Percentiles rank a stretch among this genome's conserved stretches.
Evolutionary conservation across 2,329 filamentous ascomycete genomes (phyloP).

Genomic region (Cercospora berteroae): DNA sequence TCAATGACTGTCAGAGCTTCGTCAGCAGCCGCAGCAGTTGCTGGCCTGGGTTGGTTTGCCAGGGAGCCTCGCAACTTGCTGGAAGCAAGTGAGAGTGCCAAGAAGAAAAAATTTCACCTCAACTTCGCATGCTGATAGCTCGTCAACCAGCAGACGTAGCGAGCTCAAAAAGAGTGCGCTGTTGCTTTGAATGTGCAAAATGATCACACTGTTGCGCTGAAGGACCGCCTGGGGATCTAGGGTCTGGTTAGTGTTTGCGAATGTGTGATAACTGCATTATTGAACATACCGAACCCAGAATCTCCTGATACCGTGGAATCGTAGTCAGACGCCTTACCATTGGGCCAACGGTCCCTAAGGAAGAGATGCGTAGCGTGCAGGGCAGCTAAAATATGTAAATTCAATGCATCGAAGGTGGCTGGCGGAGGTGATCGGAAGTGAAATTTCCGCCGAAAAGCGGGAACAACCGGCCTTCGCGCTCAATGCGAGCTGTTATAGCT

Average conservation of each 20-base stretch:
- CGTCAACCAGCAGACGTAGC: not conserved
- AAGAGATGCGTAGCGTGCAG: not conserved
- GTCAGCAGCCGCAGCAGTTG: not conserved
- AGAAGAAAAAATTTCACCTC: not conserved
- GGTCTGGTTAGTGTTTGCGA: no score
- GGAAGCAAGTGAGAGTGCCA: not conserved
- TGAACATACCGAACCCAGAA: not conserved
- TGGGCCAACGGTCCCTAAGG: not conserved
- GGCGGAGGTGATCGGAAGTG: not conserved
- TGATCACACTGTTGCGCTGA: no score
- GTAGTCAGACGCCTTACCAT: conserved; percentile 8
- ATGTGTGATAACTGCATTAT: no score
- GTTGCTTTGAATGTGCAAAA: not conserved
- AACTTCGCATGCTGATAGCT: not conserved
- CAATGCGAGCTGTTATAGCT: no score
- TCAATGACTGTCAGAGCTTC: not conserved
- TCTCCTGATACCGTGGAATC: not conserved
- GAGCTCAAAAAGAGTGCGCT: not conserved
- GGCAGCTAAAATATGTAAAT: no score
- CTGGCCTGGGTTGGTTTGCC: no score
- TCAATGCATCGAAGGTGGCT: no score
- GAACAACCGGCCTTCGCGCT: not conserved
- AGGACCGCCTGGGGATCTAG: not conserved
- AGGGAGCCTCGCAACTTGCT: no score
- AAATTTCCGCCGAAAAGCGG: not conserved